Conservation (phyloP, 257 asterid species). For the Solanum acaule region DNA sequence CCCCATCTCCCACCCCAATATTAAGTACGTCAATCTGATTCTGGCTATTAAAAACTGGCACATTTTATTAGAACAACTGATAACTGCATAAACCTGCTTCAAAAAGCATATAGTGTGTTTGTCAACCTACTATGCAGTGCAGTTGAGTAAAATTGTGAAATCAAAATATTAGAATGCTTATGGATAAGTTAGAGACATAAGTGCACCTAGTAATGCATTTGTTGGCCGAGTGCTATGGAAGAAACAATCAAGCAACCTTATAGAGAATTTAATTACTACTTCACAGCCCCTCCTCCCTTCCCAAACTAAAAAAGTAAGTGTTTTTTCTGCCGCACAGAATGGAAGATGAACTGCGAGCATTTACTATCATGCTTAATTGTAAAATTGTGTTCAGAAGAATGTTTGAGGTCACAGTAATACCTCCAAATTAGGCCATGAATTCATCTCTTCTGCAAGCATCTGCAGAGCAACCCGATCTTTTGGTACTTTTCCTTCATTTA, state of each 20-base stretch:
- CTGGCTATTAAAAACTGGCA: not conserved
- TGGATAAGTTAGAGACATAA: not conserved
- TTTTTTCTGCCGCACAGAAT: not conserved
- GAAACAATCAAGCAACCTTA: not conserved
- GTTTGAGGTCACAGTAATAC: constrained; percentile 19
- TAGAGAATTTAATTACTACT: not conserved
- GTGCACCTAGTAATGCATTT: not conserved
- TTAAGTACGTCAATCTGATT: not conserved
- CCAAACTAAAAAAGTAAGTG: not conserved
- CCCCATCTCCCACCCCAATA: not conserved
- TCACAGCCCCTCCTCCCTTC: no score
- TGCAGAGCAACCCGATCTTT: constrained; percentile 50
- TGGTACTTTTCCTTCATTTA: constrained; percentile 82
- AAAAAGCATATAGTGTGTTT: not conserved
- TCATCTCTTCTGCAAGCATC: constrained; percentile 89
- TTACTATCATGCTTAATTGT: not conserved
- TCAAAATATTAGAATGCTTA: not conserved
- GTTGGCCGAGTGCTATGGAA: not conserved
- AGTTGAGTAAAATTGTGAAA: not conserved
- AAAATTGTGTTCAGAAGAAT: not conserved
- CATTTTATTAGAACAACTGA: not conserved
- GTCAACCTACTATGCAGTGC: not conserved
- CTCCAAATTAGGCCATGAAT: constrained; percentile 91
- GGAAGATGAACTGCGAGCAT: not conserved
- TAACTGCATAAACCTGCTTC: not conserved